Evolutionary conservation across 208 protist species (phyloP).

Genomic region (Acanthamoeba quina): DNA sequence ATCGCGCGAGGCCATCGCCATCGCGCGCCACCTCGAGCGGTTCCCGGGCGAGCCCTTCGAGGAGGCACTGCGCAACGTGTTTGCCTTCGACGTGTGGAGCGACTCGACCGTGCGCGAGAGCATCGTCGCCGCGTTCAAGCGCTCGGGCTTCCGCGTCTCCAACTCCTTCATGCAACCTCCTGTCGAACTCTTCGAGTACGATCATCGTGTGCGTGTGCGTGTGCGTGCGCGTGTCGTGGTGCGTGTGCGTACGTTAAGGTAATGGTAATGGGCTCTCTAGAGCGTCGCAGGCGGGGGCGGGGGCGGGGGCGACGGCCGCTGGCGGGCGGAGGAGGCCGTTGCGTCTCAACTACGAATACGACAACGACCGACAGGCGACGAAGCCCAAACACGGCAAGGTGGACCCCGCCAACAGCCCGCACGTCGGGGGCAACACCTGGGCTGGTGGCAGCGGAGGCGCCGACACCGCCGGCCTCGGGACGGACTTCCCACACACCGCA

Average conservation of each 20-base stretch:
- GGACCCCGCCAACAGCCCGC: constrained; percentile 91
- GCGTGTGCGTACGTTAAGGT: background rate
- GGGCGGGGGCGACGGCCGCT: background rate
- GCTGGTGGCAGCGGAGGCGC: constrained; percentile 89
- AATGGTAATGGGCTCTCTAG: background rate
- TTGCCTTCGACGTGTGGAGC: constrained; percentile 59
- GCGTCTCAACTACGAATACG: constrained; percentile 37
- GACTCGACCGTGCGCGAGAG: background rate
- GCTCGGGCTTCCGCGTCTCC: constrained; percentile 9
- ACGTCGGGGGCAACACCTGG: constrained; percentile 95
- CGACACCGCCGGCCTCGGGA: constrained; percentile 77
- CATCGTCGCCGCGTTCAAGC: constrained; percentile 2
- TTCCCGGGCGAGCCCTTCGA: constrained; percentile 91
- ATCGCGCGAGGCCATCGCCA: constrained; percentile 93
- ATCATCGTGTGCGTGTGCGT: background rate
- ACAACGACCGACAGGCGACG: constrained; percentile 65
- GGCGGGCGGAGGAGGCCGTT: background rate
- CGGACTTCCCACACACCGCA: background rate
- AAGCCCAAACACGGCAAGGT: constrained; percentile 92
- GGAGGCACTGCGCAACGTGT: constrained; percentile 59
- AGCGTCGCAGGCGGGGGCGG: background rate
- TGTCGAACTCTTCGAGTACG: constrained; percentile 7
- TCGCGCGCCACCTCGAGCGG: constrained; percentile 94
- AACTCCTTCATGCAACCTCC: constrained; percentile 19
- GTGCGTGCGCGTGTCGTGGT: background rate